Percentiles rank a stretch among this genome's conserved stretches.
phyloP scores from a whole-genome alignment of 345 rosid genomes.

The Gossypioides kirkii region DNA sequence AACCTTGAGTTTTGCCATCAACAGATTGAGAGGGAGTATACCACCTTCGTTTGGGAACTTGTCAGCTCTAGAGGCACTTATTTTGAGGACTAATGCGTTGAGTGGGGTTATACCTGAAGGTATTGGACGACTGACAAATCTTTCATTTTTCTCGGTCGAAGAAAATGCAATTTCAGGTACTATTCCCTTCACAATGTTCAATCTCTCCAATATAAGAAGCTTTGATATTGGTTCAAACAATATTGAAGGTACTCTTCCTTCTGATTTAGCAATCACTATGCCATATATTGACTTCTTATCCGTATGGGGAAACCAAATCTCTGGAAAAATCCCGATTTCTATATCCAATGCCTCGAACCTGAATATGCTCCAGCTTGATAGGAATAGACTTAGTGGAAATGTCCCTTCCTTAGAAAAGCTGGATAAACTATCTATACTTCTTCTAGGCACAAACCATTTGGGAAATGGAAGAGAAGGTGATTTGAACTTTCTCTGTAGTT shows the following conservation, averaged over 20 bases:
- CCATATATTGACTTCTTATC: background rate
- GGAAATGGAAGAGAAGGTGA: slow-evolving; percentile 3
- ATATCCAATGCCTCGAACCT: background rate
- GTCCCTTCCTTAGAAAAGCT: background rate
- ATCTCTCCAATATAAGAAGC: no score
- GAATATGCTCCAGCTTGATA: background rate
- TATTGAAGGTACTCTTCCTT: no score
- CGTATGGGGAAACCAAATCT: background rate
- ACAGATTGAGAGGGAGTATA: no score
- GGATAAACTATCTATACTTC: background rate
- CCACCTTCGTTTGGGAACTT: no score
- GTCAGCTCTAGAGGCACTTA: background rate
- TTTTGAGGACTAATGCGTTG: background rate
- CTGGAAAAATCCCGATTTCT: no score
- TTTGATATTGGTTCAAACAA: no score
- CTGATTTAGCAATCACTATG: background rate
- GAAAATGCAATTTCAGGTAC: no score
- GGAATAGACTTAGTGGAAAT: background rate
- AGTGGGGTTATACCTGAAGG: slow-evolving; percentile 11
- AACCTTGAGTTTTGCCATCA: background rate
- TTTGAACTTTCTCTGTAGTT: no score
- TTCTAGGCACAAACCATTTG: background rate
- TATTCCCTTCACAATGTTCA: no score
- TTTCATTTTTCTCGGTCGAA: background rate
- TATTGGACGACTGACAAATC: slow-evolving; percentile 8